Base-by-base conservation (phyloP, 2,329 filamentous ascomycete species). In the Fusarium devonianum region DNA sequence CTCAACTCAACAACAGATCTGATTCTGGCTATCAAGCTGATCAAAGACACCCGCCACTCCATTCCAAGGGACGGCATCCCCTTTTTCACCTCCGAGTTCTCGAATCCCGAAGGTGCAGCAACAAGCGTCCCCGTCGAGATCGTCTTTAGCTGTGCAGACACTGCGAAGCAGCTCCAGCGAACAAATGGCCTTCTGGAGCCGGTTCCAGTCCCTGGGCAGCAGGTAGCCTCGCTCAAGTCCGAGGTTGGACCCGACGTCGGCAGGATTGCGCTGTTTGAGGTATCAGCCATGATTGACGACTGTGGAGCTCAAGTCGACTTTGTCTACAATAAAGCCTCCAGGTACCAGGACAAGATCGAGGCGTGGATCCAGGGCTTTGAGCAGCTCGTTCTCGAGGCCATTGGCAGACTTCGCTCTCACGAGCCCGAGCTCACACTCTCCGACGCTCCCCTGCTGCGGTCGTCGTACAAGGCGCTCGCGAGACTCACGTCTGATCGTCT, bases 61-160 rank as follows among this genome's bases (percentile, higher is more conserved):
- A 70, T 80, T 2, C 65, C 73, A 0, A 70, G 71, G 5, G 76
- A 73, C 13, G 79, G 79, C 2, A 68, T 77, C 5, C 71, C 75
- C 0, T 80, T 82, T 51, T 84, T 84, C 53, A 72, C 74, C 0
- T 73, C 76, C 3, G 67, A 73, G 33, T 71, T 79, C 57, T 71
- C 74, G 45, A 66, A 72, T 28, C 40, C 67, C 2, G 62, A 67
- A n/a, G 65, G 62, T 1, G 55, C 66, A 0, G 56, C 65, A 1
- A 62, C 71, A 2, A 75, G 78, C 29, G 74, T 73, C 50, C 80
- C 81, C 0, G 75, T 85, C 36, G 83, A 86, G 63, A 71, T 86
- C 26, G 73, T 84, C 23, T 84, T 86, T 64, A 84, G 76, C 46
- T 83, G 81, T 56, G 71, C 77, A 2, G 80, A 81, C 4, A 75